These are phyloP conservation scores for Phylloporus sp. DNA, from an alignment of 768 basidiomycete species.

Conservation along the genomic window DNA sequence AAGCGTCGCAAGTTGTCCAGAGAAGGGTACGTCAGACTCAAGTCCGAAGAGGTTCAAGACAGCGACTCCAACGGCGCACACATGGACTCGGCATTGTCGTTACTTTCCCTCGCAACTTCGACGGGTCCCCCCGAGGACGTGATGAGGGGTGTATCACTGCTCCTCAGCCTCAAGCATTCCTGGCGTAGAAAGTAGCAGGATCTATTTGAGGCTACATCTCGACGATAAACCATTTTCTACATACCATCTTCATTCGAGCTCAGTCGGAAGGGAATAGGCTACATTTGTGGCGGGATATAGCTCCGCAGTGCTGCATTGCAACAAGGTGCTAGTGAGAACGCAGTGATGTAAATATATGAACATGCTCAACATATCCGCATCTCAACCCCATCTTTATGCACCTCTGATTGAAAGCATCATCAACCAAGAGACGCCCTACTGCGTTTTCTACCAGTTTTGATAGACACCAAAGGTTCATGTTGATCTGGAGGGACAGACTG, in stretches of 20 bases:
- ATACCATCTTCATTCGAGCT: conserved; percentile 21
- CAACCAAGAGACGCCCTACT: conserved; percentile 29
- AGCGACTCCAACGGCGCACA: conserved; percentile 6
- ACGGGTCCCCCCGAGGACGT: conserved; percentile 18
- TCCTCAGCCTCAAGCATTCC: conserved; percentile 30
- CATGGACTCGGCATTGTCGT: conserved; percentile 27
- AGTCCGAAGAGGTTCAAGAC: conserved; percentile 17
- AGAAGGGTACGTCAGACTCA: conserved; percentile 13
- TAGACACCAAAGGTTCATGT: conserved; percentile 9
- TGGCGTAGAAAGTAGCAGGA: conserved; percentile 22
- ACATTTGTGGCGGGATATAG: conserved; percentile 24
- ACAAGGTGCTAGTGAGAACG: conserved; percentile 25
- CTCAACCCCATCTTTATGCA: conserved; percentile 13
- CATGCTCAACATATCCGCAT: conserved; percentile 24
- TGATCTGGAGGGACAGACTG: conserved; percentile 11
- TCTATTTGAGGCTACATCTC: conserved; percentile 18
- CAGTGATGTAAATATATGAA: conserved; percentile 26
- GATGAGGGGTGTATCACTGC: conserved; percentile 25
- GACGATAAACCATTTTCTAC: conserved; percentile 16
- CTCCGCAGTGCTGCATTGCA: conserved; percentile 22
- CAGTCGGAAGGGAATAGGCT: conserved; percentile 23
- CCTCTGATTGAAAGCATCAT: conserved; percentile 14
- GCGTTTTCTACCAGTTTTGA: conserved; percentile 31
- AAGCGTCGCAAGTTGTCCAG: conserved; percentile 33
- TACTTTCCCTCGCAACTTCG: conserved; percentile 27